These are phyloP conservation scores for Coemansia sp. DNA, from an alignment of 192 early-diverging fungal genomes.

Conservation along the genomic window DNA sequence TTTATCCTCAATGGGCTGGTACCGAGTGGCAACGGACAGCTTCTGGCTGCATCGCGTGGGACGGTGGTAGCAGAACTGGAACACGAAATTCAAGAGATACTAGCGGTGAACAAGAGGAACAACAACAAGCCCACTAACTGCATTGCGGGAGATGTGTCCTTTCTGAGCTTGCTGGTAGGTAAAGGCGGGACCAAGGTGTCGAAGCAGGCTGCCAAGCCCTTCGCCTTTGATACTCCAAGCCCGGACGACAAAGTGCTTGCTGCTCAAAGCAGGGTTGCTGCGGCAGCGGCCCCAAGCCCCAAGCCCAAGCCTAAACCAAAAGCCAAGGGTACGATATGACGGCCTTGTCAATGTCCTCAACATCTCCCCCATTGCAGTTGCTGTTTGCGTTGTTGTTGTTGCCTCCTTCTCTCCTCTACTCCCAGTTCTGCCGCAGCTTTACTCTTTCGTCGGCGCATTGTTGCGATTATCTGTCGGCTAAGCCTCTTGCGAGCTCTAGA, in stretches of 20 bases:
- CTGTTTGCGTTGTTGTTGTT: not conserved
- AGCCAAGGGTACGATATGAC: slow-evolving; percentile 34
- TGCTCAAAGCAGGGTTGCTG: slow-evolving; percentile 56
- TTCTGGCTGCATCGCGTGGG: not conserved
- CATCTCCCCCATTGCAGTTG: not conserved
- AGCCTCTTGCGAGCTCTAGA: not conserved
- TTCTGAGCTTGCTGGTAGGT: slow-evolving; percentile 40
- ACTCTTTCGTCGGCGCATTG: not conserved
- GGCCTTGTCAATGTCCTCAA: too few relatives aligned
- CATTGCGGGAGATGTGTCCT: slow-evolving; percentile 27
- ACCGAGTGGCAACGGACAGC: not conserved
- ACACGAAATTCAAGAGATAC: slow-evolving; percentile 18
- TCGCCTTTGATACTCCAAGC: slow-evolving; percentile 79
- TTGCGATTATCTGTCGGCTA: not conserved
- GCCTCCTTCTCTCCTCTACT: not conserved
- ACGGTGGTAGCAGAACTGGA: slow-evolving; percentile 17
- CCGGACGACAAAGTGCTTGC: slow-evolving; percentile 79
- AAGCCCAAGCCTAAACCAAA: slow-evolving; percentile 19
- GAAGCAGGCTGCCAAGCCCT: slow-evolving; percentile 32
- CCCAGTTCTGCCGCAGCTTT: not conserved
- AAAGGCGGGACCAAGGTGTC: not conserved
- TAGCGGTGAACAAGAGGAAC: slow-evolving; percentile 16
- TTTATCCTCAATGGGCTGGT: slow-evolving; percentile 36
- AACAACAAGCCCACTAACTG: slow-evolving; percentile 10
- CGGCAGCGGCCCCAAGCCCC: slow-evolving; percentile 4